Evolutionary conservation across 305 asterid species (phyloP), one percentile per base, ranked within the genome.

Genomic region (Striga hermonthica): DNA sequence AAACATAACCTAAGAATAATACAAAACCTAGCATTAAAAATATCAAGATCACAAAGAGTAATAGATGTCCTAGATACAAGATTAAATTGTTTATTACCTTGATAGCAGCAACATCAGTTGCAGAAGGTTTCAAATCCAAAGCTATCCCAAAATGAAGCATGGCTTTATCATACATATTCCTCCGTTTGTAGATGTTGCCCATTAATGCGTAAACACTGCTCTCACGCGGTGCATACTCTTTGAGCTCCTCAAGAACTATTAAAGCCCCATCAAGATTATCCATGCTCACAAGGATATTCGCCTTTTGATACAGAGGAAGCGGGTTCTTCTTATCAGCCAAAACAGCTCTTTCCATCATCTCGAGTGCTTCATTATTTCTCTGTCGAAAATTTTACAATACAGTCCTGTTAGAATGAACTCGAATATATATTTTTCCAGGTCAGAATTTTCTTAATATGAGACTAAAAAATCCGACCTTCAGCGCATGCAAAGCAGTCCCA

Each of bases 61-160:
- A 22, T 22, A 22, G 31, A 22, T 22, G 31, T 22, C 31, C 31
- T 22, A 22, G 2, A 22, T 0, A 34, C 49, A 22, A 57, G 48
- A 55, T 31, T 57, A 53, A 48, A 60, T 10, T 22, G 31, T 0
- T 22, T 48, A 50, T 71, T 71, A 91, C 96, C 98, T 93, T 90
- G 75, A 90, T 90, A 71, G 88, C 69, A 52, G 99, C 97, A 75
- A 93, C 95, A 69, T 93, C 97, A 16, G 97, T 84, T 55, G 97
- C 95, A 60, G 99, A 82, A 62, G 99, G 99, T 77, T 86, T 93
- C 86, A 90, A 67, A 78, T 93, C 99, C 85, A 93, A 75, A 6
- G 97, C 97, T 57, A 85, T 76, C 68, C 97, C 99, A 63, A 86
- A 93, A 80, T 93, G 89, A 77, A 90, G 91, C 95, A 93, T 90